Evolutionary conservation across 441 rosid species (phyloP).

Genomic region (Adansonia grandidieri): DNA sequence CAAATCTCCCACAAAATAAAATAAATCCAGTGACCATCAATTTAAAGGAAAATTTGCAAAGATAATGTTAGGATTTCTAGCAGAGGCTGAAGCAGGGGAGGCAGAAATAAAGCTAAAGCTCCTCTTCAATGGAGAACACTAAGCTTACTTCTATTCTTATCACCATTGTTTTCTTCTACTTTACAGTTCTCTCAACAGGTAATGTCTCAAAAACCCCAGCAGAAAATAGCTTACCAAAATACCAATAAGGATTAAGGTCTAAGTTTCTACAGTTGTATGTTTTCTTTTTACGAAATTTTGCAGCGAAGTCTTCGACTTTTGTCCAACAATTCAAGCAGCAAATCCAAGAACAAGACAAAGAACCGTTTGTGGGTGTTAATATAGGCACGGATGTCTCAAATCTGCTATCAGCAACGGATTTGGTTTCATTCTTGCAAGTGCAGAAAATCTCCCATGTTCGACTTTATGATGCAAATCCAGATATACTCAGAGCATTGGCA

Average conservation of each 20-base stretch:
- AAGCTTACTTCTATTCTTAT: slow-evolving; percentile 38
- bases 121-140: slow-evolving; percentile 67
- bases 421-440: slow-evolving; percentile 71
- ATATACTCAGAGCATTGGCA: slow-evolving; percentile 71
- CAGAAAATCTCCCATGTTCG: slow-evolving; percentile 80
- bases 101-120: slow-evolving; percentile 45
- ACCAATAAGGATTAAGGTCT: neutral
- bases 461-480: slow-evolving; percentile 81
- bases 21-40: neutral
- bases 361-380: slow-evolving; percentile 83
- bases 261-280: neutral
- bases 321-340: slow-evolving; percentile 44
- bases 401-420: slow-evolving; percentile 49
- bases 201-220: slow-evolving; percentile 12
- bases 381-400: slow-evolving; percentile 79
- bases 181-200: slow-evolving; percentile 39
- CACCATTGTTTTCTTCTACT: slow-evolving; percentile 39
- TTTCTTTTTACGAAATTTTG: slow-evolving; percentile 23
- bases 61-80: slow-evolving; percentile 77
- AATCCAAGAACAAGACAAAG: slow-evolving; percentile 54
- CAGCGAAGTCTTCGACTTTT: slow-evolving; percentile 36
- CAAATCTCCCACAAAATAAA: neutral
- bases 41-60: slow-evolving; percentile 14
- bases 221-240: neutral
- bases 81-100: slow-evolving; percentile 56